Evolutionary conservation across 176 grass and related monocot genomes (phyloP), one percentile per base, ranked within the genome.

Genomic region (Avena sativa): DNA sequence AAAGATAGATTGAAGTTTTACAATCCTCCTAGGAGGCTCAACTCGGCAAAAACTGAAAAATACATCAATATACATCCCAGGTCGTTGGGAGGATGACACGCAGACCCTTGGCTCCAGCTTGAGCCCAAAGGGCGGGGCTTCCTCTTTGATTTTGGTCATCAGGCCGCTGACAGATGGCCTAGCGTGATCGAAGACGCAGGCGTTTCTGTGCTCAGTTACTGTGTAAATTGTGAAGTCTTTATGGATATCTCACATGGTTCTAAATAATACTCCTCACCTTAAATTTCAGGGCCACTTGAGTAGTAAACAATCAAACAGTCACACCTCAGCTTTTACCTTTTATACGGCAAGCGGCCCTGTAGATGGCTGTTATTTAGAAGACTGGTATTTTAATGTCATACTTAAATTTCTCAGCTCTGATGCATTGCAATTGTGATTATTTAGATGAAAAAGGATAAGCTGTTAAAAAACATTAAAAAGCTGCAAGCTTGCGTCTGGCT

Each of bases 401-500:
- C 74, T 77, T 77, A 56, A 55, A 50, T 50, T 78, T 78, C 28
- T 78, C 75, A 57, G 57, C 30, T 78, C 51, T 20, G 51, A 57
- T 19, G 16, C 17, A 32, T 53, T 12, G 28, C 14, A 32, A 57
- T 30, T 78, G 72, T 78, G 75, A 30, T 57, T 57, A 32, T 78
- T 57, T 78, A 78, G 74, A 78, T 78, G 74, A 78, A 78, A 78
- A 78, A 20, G 49, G 51, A 78, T 36, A 53, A 57, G 50, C 28
- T 78, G 28, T 34, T 78, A 57, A 28, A 57, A n/a, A 78, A 78
- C 13, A 78, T 78, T 78, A 78, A 57, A 78, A 78, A 78, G 75
- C 51, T 78, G 51, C 75, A 57, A 56, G 14, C 25, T 32, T 56
- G 50, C 4, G 9, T 56, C 75, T 78, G 26, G 75, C 75, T 78